Evolutionary conservation across 441 rosid species (phyloP), one percentile per base, ranked within the genome.

Genomic region (Erysimum cheiri): DNA sequence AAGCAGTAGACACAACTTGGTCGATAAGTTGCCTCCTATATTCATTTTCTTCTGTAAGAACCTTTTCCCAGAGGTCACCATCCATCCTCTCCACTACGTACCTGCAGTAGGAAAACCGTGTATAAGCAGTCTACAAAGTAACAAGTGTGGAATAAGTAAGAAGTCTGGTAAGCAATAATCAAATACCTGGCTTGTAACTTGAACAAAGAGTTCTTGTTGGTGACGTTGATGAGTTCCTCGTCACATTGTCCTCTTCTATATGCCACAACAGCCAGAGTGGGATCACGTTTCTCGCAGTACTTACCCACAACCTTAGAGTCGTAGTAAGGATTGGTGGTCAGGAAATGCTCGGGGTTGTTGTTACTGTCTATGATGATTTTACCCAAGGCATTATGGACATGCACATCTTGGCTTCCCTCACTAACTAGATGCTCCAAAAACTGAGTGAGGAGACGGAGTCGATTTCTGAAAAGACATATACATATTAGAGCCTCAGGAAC

Each of bases 41-140:
- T 24, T 84, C 97, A 79, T 93, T 96, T 64, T 96, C 98, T 48
- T 97, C 97, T 72, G 65, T 79, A 72, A 96, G 97, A 79, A 96
- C 98, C 82, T 88, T 93, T 77, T 91, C 99, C 99, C 99, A 96
- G 36, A 96, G 92, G 76, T 89, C 99, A 64, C 64, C 92, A 74
- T 96, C 99, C 99, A 96, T 96, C 77, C 99, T 85, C 78, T 96
- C 99, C 64, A 96, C 99, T 70, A 96, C 99, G 61, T 96, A 96
- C 81, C 99, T 96, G 85, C 35, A 75, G 64, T 39, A 48, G 60
- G 57, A 76, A 62, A 36, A 19, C 39, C 14, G 28, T 33, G 67
- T 32, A 22, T 71, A 66, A 71, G 60, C 43, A 28, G 19, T 22
- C 71, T 43, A 64, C 67, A 62, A 64, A 69, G 33, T 56, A 48